Conservation (phyloP, 2,329 filamentous ascomycete genomes). For the Neopestalotiopsis clavispora region DNA sequence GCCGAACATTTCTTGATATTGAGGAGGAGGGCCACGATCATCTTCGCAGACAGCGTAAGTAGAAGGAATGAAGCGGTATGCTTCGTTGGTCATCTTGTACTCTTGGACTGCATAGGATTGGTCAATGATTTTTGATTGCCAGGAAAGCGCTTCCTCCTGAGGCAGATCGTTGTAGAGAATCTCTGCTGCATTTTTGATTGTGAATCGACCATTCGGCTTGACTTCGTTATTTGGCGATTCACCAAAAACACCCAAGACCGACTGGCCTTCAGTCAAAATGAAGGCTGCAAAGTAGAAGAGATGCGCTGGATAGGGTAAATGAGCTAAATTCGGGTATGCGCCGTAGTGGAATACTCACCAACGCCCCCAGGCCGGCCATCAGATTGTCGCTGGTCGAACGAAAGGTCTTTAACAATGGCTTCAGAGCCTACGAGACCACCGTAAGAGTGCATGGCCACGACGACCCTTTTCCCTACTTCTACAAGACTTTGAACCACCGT, state of each 20-base stretch:
- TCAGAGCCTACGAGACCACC: conserved; percentile 29
- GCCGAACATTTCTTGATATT: conserved; percentile 2
- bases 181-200: conserved; percentile 17
- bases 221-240: conserved; percentile 16
- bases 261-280: conserved; percentile 25
- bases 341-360: neutral
- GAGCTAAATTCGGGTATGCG: neutral
- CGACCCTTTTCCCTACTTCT: conserved; percentile 23
- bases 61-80: conserved; percentile 4
- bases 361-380: conserved; percentile 16
- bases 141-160: conserved; percentile 25
- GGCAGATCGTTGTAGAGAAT: conserved; percentile 27
- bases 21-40: neutral
- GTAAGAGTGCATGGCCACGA: conserved; percentile 32
- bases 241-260: conserved; percentile 20
- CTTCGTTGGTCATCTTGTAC: neutral
- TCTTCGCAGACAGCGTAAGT: conserved; percentile 12
- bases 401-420: conserved; percentile 24
- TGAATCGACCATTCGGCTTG: conserved; percentile 22
- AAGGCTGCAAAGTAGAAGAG: conserved; percentile 28
- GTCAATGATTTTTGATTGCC: conserved; percentile 21
- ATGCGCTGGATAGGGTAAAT: conserved; percentile 14
- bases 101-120: conserved; percentile 7
- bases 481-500: conserved; percentile 13
- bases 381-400: conserved; percentile 18